Conservation (phyloP, 1,284 basidiomycete species). For the Spongiforma sp. region DNA sequence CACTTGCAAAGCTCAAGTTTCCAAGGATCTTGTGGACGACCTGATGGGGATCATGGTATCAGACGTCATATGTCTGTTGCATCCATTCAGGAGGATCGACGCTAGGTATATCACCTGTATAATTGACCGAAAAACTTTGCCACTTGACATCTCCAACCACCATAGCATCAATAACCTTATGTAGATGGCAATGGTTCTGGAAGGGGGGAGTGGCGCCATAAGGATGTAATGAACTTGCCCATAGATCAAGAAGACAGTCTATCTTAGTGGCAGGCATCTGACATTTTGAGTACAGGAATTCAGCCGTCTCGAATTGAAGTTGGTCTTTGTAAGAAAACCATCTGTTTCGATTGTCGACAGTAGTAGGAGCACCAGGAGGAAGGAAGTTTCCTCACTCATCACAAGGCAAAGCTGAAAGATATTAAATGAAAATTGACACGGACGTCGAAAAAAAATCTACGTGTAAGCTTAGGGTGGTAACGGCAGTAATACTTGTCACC, state of each 20-base stretch:
- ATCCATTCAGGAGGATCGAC: background rate
- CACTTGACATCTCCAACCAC: background rate
- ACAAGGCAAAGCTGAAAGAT: background rate
- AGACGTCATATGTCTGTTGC: background rate
- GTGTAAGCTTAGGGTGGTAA: constrained; percentile 11
- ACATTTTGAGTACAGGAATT: background rate
- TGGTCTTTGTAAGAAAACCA: background rate
- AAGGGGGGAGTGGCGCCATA: background rate
- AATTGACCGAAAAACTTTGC: background rate
- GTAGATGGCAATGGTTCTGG: background rate
- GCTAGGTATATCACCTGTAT: background rate
- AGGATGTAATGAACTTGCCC: background rate
- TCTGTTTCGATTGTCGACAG: background rate
- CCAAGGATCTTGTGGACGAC: constrained; percentile 17
- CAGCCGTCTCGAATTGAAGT: background rate
- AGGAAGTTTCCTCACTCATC: background rate
- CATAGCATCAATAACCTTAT: background rate
- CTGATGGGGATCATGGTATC: background rate
- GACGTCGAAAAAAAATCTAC: background rate
- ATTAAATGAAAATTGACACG: background rate
- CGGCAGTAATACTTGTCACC: constrained; percentile 1
- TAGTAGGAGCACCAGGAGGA: background rate
- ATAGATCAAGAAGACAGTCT: background rate
- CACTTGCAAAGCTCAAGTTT: constrained; percentile 31
- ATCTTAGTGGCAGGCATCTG: background rate